phyloP scores from a whole-genome alignment of 2,329 filamentous ascomycete genomes.

The Daldinia sp. region DNA sequence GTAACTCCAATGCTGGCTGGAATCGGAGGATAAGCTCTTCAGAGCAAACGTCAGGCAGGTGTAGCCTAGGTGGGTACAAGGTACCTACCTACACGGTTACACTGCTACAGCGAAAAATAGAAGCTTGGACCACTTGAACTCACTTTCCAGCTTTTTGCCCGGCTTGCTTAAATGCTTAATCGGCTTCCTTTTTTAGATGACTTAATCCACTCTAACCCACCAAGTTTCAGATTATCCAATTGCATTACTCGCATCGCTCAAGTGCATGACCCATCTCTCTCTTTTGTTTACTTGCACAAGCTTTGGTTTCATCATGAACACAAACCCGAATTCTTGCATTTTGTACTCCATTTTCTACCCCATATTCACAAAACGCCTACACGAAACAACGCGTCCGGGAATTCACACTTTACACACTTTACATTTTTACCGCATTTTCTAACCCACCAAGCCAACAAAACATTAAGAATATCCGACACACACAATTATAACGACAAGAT shows the following conservation, averaged over 20 bases:
- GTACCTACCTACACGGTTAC: constrained; percentile 9
- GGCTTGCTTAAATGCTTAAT: neutral
- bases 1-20: constrained; percentile 10
- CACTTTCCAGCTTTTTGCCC: neutral
- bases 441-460: constrained; percentile 12
- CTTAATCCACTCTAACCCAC: constrained; percentile 10
- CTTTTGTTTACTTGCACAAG: constrained; percentile 44
- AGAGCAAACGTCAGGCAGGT: constrained; percentile 48
- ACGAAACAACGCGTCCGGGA: constrained; percentile 34
- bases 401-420: constrained; percentile 5
- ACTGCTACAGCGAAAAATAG: neutral
- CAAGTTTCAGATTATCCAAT: constrained; percentile 16
- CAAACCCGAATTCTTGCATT: constrained; percentile 25
- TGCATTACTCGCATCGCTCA: constrained; percentile 12
- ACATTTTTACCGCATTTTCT: constrained; percentile 15
- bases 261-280: constrained; percentile 13
- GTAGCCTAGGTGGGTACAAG: constrained; percentile 45
- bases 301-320: constrained; percentile 37
- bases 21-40: constrained; percentile 39
- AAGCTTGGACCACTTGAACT: constrained; percentile 34
- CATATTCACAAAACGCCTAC: constrained; percentile 26
- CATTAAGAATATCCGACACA: constrained; percentile 38
- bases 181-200: neutral
- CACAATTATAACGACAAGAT: constrained; percentile 51
- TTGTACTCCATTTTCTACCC: constrained; percentile 28